A percentile compares a stretch with the other conserved stretches of the same genome.
phyloP scores from a whole-genome alignment of 1,139 yeast species.

The Suhomyces bribrorum region DNA sequence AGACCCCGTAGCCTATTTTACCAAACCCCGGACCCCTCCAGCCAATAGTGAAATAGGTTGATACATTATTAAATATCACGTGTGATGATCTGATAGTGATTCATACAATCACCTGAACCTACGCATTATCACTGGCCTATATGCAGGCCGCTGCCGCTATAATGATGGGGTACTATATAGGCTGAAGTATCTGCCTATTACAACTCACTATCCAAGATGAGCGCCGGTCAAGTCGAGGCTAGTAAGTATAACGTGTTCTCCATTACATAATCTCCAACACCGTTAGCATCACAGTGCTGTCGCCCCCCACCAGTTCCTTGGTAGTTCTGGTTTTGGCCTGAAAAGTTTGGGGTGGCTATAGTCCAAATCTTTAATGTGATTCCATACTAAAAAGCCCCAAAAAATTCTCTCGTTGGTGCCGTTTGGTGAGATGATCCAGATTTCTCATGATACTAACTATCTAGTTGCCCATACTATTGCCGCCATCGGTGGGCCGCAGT shows the following conservation, averaged over 20 bases:
- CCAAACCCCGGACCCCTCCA: background rate
- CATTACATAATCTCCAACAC: too few relatives aligned
- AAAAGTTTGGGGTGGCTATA: too few relatives aligned
- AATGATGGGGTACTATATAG: constrained; percentile 7
- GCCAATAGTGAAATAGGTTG: constrained; percentile 10
- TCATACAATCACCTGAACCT: background rate
- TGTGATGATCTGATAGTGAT: constrained; percentile 19
- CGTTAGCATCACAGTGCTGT: too few relatives aligned
- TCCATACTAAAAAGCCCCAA: too few relatives aligned
- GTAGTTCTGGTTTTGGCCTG: too few relatives aligned
- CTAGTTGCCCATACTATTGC: constrained; percentile 17
- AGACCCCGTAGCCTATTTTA: background rate
- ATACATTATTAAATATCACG: constrained; percentile 22
- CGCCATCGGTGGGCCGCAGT: constrained; percentile 34
- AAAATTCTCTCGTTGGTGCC: too few relatives aligned
- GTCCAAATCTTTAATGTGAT: too few relatives aligned
- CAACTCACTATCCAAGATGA: constrained; percentile 12
- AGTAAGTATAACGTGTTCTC: constrained; percentile 13
- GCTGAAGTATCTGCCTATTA: constrained; percentile 1
- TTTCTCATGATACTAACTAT: constrained; percentile 10
- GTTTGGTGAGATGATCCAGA: too few relatives aligned
- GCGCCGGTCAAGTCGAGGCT: constrained; percentile 17
- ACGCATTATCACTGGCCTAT: background rate
- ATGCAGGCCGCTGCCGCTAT: background rate
- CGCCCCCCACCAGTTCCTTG: too few relatives aligned